Evolutionary conservation across 2,329 filamentous ascomycete genomes (phyloP).

Genomic region (Pseudogymnoascus sp.): DNA sequence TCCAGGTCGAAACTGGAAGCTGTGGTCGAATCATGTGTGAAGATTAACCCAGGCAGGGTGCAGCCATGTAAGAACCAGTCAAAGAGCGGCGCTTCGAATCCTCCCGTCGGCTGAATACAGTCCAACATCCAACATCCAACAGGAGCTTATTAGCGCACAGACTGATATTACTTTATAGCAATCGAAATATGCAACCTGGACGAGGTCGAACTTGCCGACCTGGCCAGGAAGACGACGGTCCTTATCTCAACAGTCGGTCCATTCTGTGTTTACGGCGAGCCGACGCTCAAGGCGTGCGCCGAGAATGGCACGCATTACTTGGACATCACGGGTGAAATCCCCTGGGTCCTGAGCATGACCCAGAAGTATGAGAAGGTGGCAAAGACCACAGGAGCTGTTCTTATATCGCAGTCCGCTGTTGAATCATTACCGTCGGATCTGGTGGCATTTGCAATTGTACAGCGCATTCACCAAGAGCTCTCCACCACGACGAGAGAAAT

Average conservation of each 20-base stretch:
- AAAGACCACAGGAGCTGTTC: slow-evolving; percentile 45
- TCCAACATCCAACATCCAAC: too few relatives aligned
- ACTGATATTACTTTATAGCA: slow-evolving; percentile 27
- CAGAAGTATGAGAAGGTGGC: slow-evolving; percentile 48
- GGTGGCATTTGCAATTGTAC: slow-evolving; percentile 43
- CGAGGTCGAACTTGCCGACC: slow-evolving; percentile 36
- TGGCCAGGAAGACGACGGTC: slow-evolving; percentile 49
- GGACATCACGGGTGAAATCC: slow-evolving; percentile 53
- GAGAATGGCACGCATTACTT: slow-evolving; percentile 57
- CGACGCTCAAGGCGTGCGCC: slow-evolving; percentile 53
- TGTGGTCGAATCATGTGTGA: slow-evolving; percentile 58
- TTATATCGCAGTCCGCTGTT: slow-evolving; percentile 54
- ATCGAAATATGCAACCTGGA: slow-evolving; percentile 46
- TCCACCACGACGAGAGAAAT: slow-evolving; percentile 45
- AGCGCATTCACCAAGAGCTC: slow-evolving; percentile 42
- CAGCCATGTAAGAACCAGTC: slow-evolving; percentile 51
- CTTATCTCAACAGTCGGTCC: slow-evolving; percentile 54
- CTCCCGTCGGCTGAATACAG: background rate
- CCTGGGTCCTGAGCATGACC: slow-evolving; percentile 53
- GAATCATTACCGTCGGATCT: slow-evolving; percentile 57
- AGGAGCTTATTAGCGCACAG: background rate
- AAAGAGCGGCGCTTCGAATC: background rate
- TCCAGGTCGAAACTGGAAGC: slow-evolving; percentile 66
- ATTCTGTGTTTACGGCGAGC: slow-evolving; percentile 48
- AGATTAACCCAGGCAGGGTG: slow-evolving; percentile 58